These are phyloP conservation scores for Salix udensis DNA, from an alignment of 345 rosid genomes.

Conservation along the genomic window DNA sequence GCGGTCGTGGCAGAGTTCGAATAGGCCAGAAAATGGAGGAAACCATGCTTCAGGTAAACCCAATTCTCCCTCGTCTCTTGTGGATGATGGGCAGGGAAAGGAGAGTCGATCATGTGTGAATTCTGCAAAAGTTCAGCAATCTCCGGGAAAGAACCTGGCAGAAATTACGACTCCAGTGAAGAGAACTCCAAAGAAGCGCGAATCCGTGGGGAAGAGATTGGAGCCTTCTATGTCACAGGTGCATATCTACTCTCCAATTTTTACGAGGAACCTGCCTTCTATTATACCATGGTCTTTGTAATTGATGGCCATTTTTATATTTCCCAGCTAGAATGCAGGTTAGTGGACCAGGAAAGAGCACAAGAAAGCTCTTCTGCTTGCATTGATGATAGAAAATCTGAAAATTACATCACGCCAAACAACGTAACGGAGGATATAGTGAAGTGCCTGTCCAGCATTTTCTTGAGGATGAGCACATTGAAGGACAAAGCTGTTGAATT, in stretches of 20 bases:
- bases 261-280: background rate
- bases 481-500: conserved; percentile 41
- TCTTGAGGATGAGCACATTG: conserved; percentile 57
- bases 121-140: conserved; percentile 49
- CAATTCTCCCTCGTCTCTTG: conserved; percentile 24
- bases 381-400: conserved; percentile 36
- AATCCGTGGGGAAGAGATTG: conserved; percentile 25
- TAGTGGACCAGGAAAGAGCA: conserved; percentile 50
- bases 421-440: conserved; percentile 69
- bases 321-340: conserved; percentile 67
- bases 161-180: conserved; percentile 50
- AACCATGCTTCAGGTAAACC: conserved; percentile 39
- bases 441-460: conserved; percentile 56
- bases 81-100: conserved; percentile 49
- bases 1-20: conserved; percentile 26
- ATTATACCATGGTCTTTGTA: background rate
- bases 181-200: conserved; percentile 34
- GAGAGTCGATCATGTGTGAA: conserved; percentile 55
- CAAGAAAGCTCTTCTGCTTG: conserved; percentile 47
- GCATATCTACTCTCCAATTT: background rate
- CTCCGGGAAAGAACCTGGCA: conserved; percentile 48
- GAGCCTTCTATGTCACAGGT: conserved; percentile 42
- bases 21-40: conserved; percentile 42
- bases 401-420: conserved; percentile 50
- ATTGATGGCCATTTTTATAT: conserved; percentile 1